Conservation (phyloP, 331 rosid species). For the Pyracantha coccinea region DNA sequence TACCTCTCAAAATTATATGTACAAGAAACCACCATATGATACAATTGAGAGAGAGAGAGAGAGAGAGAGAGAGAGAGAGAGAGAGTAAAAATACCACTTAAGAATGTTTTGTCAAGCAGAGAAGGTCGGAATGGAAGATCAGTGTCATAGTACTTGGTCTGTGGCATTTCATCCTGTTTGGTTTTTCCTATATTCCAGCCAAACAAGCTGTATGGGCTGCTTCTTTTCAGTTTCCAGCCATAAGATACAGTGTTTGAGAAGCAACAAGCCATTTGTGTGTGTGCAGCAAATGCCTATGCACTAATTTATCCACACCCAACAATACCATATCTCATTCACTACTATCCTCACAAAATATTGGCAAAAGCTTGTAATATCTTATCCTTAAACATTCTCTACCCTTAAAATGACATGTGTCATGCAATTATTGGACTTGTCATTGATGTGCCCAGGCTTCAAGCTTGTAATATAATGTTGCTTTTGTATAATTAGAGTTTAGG, state of each 20-base stretch:
- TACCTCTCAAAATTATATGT: neutral
- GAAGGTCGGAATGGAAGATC: constrained; percentile 74
- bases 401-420: constrained; percentile 7
- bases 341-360: neutral
- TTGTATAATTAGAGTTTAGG: too few relatives aligned
- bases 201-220: constrained; percentile 42
- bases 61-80: constrained; percentile 14
- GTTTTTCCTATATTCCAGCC: constrained; percentile 63
- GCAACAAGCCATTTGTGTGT: constrained; percentile 38
- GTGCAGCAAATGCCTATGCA: neutral
- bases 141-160: constrained; percentile 54
- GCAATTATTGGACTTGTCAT: neutral
- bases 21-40: neutral
- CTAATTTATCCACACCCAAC: constrained; percentile 1
- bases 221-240: constrained; percentile 22
- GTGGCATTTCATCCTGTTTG: constrained; percentile 33
- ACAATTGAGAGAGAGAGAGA: neutral
- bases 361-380: neutral
- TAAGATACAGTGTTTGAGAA: constrained; percentile 26
- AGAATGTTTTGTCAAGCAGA: constrained; percentile 55
- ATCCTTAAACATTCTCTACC: neutral
- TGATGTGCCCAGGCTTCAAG: neutral
- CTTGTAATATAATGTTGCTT: neutral
- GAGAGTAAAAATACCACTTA: constrained; percentile 37
- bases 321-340: neutral